phyloP scores from a whole-genome alignment of 306 rosid species.

The Prosopis cineraria region DNA sequence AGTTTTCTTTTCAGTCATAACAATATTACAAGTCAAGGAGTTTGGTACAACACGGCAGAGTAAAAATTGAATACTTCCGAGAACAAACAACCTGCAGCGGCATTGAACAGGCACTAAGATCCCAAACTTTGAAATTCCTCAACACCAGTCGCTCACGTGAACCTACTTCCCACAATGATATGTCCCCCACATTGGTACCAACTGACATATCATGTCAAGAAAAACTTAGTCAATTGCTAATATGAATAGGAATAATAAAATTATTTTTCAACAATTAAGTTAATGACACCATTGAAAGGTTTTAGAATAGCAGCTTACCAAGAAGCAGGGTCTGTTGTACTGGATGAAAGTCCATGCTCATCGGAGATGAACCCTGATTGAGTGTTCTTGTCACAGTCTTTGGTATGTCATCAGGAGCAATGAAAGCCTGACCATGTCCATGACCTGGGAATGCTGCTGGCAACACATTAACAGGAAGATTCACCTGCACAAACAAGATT shows the following conservation, averaged over 20 bases:
- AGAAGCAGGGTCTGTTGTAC: slow-evolving; percentile 76
- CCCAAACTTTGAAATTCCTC: slow-evolving; percentile 95
- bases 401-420: slow-evolving; percentile 19
- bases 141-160: slow-evolving; percentile 80
- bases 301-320: slow-evolving; percentile 53
- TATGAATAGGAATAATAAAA: slow-evolving; percentile 26
- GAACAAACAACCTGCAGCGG: slow-evolving; percentile 74
- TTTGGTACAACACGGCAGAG: slow-evolving; percentile 9
- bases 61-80: slow-evolving; percentile 8
- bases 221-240: slow-evolving; percentile 19
- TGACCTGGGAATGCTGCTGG: slow-evolving; percentile 65
- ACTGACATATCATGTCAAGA: slow-evolving; percentile 51
- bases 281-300: slow-evolving; percentile 13
- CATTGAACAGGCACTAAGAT: slow-evolving; percentile 85
- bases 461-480: slow-evolving; percentile 89
- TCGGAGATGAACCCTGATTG: slow-evolving; percentile 25
- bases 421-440: slow-evolving; percentile 17
- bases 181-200: slow-evolving; percentile 94
- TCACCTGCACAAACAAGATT: slow-evolving; percentile 60
- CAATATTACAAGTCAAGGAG: slow-evolving; percentile 12
- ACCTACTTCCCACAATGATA: slow-evolving; percentile 98
- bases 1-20: slow-evolving; percentile 30
- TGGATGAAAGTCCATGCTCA: slow-evolving; percentile 24
- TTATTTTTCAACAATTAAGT: background rate
- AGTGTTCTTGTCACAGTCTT: slow-evolving; percentile 2